Conservation (phyloP, 148 eudicot genomes). For the Diospyros kaki region DNA sequence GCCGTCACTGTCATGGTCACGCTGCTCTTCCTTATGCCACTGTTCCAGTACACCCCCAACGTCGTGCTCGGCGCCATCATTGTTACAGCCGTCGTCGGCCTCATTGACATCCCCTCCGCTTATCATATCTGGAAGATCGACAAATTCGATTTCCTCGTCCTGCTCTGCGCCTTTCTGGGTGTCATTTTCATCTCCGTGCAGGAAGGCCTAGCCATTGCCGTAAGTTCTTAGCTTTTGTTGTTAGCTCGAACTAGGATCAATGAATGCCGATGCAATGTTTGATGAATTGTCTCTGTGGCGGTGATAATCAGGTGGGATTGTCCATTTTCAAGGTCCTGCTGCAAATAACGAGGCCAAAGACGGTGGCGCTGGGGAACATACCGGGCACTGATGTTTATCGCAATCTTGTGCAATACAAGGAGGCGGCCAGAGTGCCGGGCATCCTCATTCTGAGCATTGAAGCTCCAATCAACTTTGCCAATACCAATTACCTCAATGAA, state of each 20-base stretch:
- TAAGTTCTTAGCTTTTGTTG: constrained; percentile 14
- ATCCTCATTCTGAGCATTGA: constrained; percentile 44
- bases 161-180: constrained; percentile 55
- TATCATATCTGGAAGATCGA: constrained; percentile 53
- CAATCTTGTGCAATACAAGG: constrained; percentile 41
- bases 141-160: constrained; percentile 50
- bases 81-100: constrained; percentile 62
- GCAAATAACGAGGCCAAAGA: constrained; percentile 53
- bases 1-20: constrained; percentile 55
- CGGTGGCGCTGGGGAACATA: constrained; percentile 43
- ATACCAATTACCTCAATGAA: constrained; percentile 49
- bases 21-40: constrained; percentile 57
- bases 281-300: neutral
- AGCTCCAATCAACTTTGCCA: constrained; percentile 54
- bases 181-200: constrained; percentile 54
- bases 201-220: constrained; percentile 53
- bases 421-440: constrained; percentile 42
- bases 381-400: constrained; percentile 48
- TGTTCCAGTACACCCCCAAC: constrained; percentile 67
- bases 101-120: constrained; percentile 56
- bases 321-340: constrained; percentile 41
- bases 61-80: constrained; percentile 54
- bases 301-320: constrained; percentile 34
- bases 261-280: too few relatives aligned
- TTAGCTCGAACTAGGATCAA: too few relatives aligned